Evolutionary conservation across 23 red algal species (phyloP), one percentile per base, ranked within the genome.

Genomic region (Pyropia haitanensis): DNA sequence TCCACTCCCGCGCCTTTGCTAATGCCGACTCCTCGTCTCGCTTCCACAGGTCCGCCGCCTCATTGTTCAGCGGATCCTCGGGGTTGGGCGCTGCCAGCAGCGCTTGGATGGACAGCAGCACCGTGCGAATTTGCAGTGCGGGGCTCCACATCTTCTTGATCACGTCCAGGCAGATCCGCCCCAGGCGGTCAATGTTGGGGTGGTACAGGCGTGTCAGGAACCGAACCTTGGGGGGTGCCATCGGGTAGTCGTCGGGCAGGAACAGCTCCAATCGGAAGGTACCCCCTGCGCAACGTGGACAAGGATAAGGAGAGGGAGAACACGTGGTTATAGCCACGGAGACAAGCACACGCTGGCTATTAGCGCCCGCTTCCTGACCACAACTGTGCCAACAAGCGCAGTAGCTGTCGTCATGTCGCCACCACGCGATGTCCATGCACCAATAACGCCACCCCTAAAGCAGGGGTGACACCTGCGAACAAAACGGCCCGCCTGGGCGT

Each of bases 61-160:
- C 94, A 56, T 91, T 91, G 63, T 98, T 98, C 61, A 91, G 71
- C 2, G 94, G 85, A 67, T 91, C 85, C 27, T 91, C 85, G 16
- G 94, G 94, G 71, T 98, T 98, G 32, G 94, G 94, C 49, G 79
- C 86, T 28, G 72, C 74, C 14, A 98, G 53, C n/a, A 91, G 81
- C 25, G 87, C 85, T 70, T 91, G 85, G 61, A 98, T 98, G 20
- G 75, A 82, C 25, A 91, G 68, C 56, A 98, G 71, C 28, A 98
- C 85, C 24, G 94, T 98, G 57, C 85, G 68, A 64, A 98, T 91
- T 66, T 91, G 85, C 31, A 91, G 68, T 49, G 85, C 85, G 18
- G 94, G 94, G 71, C 79, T 87, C 94, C 94, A 98, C 61, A 84
- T 89, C 49, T 91, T 86, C 79, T 98, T 98, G 59, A 98, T 73